Base-by-base conservation (phyloP, 768 basidiomycete species). In the Tricholoma furcatifolium region DNA sequence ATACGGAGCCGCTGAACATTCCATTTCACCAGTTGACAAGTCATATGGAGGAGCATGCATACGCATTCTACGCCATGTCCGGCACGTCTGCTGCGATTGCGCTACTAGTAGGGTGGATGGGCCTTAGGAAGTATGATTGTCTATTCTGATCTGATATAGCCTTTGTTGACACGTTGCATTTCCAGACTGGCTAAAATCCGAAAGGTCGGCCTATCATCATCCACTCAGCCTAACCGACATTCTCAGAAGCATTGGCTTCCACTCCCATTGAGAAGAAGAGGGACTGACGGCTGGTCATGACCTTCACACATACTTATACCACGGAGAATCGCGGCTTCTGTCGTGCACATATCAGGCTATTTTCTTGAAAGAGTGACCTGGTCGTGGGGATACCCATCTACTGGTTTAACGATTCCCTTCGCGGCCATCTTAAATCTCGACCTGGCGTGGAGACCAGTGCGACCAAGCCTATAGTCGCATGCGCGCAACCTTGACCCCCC, bases 21-120 rank as follows among this genome's bases (percentile, higher is more conserved):
- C 10, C 14, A 38, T 32, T 34, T 42, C 32, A 34, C 61, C n/a
- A 89, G 93, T 75, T 95, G 67, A 75, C 79, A 54, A 90, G 83
- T 59, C 82, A 87, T 62, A 63, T 93, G 56, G 93, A 96, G 65
- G 66, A 74, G 6, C 77, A 83, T 55, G 81, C 84, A 10, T 86
- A 84, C 62, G 93, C 88, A 4, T 95, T 95, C 68, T 79, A 79
- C 46, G 73, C 69, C 40, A 81, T 89, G 72, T 81, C 87, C 15
- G 76, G 74, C 20, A 63, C 77, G 14, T 84, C 90, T 8, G 74
- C 82, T 27, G 70, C 76, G 48, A 60, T 87, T 32, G 85, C 87
- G 2, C 62, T 82, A 24, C 54, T 85, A 35, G 81, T 90, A 45
- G 82, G 83, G n/a, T 77, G 77, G 69, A 64, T 74, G 34, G 91